Base-by-base conservation (phyloP, 2,329 filamentous ascomycete species). In the Teratosphaeria gauchensis region DNA sequence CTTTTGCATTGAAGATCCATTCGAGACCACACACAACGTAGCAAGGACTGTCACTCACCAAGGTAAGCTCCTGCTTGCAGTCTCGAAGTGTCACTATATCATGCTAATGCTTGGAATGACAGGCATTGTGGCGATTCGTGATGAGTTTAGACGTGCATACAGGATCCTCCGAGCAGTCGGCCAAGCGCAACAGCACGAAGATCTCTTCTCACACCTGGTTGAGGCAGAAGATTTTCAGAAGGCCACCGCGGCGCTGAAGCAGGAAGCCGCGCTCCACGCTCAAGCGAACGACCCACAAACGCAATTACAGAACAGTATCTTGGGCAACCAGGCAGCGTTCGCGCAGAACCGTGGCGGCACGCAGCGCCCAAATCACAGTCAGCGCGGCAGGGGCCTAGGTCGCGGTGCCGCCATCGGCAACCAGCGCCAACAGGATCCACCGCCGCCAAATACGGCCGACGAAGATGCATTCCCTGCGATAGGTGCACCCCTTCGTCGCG, bases 1-100 rank as follows among this genome's bases (percentile, higher is more conserved):
- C 4, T 88, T 96, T 64, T 89, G 90, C 33, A 92, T 96, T 61
- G 92, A 96, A 70, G 92, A 96, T 71, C 92, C 92, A 0, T 96
- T 96, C 68, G 90, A 96, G 75, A 75, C 85, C 1, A 86, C 90
- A 48, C 90, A 96, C 73, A 96, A 96, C 66, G 88, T 96, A 35
- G 92, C 89, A 2, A 80, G 90, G 55, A 95, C 90, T 0, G 90
- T 96, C 0, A 91, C 87, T 6, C 88, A 92, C 68, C 83, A 55
- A 28, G 54, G 42, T 48, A 48, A 48, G 42, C 16, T 48, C 42
- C n/a, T 9, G 9, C 4, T 9, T 19, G 19, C 42, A 21, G 16
- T 19, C 1, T 48, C 4, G 8, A 11, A 16, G n/a, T 48, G 4
- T 4, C 35, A 42, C 35, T 2, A 4, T 42, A 16, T n/a, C 42